phyloP scores from a whole-genome alignment of 306 rosid genomes.

The Dryas alaskensis region DNA sequence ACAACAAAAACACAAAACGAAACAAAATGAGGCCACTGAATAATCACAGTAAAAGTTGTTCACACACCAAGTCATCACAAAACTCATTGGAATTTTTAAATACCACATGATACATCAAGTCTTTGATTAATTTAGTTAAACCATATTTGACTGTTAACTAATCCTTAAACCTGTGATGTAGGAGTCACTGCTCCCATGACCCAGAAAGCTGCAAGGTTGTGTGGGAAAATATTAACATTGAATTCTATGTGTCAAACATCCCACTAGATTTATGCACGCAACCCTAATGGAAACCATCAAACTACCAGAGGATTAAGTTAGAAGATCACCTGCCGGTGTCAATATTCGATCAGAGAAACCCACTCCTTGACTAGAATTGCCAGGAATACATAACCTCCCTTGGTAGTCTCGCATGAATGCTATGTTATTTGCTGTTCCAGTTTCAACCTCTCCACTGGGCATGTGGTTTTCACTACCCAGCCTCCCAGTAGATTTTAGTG shows the following conservation, averaged over 20 bases:
- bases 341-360: slow-evolving; percentile 48
- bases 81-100: neutral
- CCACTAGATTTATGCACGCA: neutral
- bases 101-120: neutral
- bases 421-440: slow-evolving; percentile 46
- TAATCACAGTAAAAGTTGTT: neutral
- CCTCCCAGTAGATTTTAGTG: slow-evolving; percentile 56
- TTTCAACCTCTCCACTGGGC: slow-evolving; percentile 63
- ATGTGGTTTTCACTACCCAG: slow-evolving; percentile 44
- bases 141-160: neutral
- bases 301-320: neutral
- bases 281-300: slow-evolving; percentile 9
- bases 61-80: slow-evolving; percentile 4
- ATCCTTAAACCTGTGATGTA: no score
- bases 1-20: neutral
- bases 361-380: slow-evolving; percentile 48
- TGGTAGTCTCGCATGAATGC: slow-evolving; percentile 48
- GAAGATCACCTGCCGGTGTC: slow-evolving; percentile 51
- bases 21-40: neutral
- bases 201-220: neutral
- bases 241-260: neutral
- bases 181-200: no score
- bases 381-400: slow-evolving; percentile 49
- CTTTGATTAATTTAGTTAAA: neutral
- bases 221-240: neutral